phyloP scores from a whole-genome alignment of 2,329 filamentous ascomycete genomes.

The Fusarium falciforme region DNA sequence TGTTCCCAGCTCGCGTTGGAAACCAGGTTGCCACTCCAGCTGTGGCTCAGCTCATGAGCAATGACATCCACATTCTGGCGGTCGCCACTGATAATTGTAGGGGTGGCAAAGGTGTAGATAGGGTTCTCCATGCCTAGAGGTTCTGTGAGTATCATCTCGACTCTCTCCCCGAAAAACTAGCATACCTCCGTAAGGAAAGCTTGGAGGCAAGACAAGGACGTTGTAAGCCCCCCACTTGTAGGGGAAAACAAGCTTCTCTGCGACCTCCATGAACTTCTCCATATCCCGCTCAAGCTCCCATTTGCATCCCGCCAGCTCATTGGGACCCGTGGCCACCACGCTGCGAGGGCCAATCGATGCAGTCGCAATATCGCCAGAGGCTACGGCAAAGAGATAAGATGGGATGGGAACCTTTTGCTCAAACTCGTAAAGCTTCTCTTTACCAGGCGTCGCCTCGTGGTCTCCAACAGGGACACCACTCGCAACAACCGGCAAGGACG shows the following conservation, averaged over 20 bases:
- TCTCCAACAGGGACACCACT: slow-evolving; percentile 76
- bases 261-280: slow-evolving; percentile 89
- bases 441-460: slow-evolving; percentile 56
- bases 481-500: slow-evolving; percentile 88
- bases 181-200: slow-evolving; percentile 86
- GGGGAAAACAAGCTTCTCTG: slow-evolving; percentile 83
- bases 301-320: slow-evolving; percentile 84
- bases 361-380: slow-evolving; percentile 84
- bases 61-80: slow-evolving; percentile 96
- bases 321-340: slow-evolving; percentile 86
- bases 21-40: slow-evolving; percentile 91
- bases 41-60: slow-evolving; percentile 81
- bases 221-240: slow-evolving; percentile 98
- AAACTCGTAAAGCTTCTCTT: slow-evolving; percentile 81
- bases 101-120: slow-evolving; percentile 94
- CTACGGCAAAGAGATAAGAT: slow-evolving; percentile 93
- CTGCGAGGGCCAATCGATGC: slow-evolving; percentile 90
- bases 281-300: slow-evolving; percentile 94
- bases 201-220: slow-evolving; percentile 87
- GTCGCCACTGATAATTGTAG: slow-evolving; percentile 91
- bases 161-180: slow-evolving; percentile 6
- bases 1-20: slow-evolving; percentile 85
- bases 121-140: slow-evolving; percentile 84
- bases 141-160: not conserved
- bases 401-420: slow-evolving; percentile 93